Evolutionary conservation across 2,329 filamentous ascomycete genomes (phyloP).

Genomic region (Trichoderma sp.): DNA sequence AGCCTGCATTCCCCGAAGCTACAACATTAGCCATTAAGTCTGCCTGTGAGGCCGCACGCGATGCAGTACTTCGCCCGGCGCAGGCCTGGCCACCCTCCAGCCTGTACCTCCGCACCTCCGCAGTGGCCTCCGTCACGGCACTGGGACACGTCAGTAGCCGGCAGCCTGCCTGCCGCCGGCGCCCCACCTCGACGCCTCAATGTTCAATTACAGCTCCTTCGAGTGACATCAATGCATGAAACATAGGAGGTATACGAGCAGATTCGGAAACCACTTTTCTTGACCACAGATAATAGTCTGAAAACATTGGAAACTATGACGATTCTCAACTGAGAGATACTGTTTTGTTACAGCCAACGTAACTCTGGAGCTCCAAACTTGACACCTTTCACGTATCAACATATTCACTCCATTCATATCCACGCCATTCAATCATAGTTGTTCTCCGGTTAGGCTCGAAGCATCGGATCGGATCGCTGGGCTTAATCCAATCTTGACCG

Average conservation of each 20-base stretch:
- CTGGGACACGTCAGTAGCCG: slow-evolving; percentile 23
- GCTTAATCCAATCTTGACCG: slow-evolving; percentile 28
- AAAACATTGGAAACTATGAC: no score
- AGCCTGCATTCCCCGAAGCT: not conserved
- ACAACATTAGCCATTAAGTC: not conserved
- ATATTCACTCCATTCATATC: no score
- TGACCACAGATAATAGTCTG: not conserved
- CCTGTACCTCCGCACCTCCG: slow-evolving; percentile 18
- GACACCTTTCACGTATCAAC: no score
- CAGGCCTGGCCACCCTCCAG: not conserved
- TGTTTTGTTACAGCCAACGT: no score
- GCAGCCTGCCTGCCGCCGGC: slow-evolving; percentile 20
- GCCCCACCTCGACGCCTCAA: not conserved
- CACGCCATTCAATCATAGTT: not conserved
- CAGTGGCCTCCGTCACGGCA: slow-evolving; percentile 7
- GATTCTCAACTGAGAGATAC: no score
- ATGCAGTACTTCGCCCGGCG: slow-evolving; percentile 1
- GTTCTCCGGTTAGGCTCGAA: slow-evolving; percentile 17
- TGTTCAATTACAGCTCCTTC: not conserved
- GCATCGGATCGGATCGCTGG: not conserved
- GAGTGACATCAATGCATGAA: not conserved
- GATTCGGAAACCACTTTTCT: not conserved
- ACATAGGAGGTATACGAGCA: no score
- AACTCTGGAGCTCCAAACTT: no score
- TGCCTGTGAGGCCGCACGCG: not conserved